Evolutionary conservation across 2,329 filamentous ascomycete genomes (phyloP).

Genomic region (Aspergillus pseudotamarii): DNA sequence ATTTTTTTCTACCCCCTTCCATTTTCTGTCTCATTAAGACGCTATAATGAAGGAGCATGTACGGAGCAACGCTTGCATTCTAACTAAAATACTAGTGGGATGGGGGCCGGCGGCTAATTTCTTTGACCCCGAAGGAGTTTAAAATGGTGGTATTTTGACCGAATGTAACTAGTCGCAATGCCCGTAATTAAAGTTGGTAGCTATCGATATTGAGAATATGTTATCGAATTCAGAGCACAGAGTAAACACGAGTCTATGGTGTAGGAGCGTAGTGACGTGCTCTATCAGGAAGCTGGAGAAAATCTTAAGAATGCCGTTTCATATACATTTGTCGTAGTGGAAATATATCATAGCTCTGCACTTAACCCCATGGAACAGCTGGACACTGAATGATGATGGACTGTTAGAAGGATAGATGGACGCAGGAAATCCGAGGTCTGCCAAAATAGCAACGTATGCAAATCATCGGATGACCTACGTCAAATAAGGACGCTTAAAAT

Average conservation of each 20-base stretch:
- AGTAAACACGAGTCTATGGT: background rate
- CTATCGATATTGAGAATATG: background rate
- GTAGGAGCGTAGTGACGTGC: background rate
- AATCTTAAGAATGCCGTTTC: background rate
- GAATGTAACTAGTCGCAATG: background rate
- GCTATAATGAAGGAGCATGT: background rate
- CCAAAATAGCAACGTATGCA: constrained; percentile 1
- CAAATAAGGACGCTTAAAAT: constrained; percentile 1
- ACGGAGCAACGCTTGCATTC: background rate
- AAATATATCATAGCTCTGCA: background rate
- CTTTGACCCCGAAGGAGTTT: background rate
- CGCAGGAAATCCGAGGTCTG: background rate
- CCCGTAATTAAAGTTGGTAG: background rate
- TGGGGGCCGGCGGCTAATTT: constrained; percentile 1
- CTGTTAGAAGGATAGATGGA: background rate
- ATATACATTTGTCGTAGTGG: background rate
- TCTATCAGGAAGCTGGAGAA: background rate
- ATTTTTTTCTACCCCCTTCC: background rate
- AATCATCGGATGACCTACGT: constrained; percentile 5
- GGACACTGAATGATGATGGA: background rate
- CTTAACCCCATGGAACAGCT: background rate
- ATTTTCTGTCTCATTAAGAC: background rate
- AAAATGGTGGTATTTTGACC: background rate
- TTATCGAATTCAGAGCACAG: background rate
- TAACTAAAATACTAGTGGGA: background rate